Evolutionary conservation across 371 early-diverging fungal genomes (phyloP), one percentile per base, ranked within the genome.

Genomic region (Nematocida minor): DNA sequence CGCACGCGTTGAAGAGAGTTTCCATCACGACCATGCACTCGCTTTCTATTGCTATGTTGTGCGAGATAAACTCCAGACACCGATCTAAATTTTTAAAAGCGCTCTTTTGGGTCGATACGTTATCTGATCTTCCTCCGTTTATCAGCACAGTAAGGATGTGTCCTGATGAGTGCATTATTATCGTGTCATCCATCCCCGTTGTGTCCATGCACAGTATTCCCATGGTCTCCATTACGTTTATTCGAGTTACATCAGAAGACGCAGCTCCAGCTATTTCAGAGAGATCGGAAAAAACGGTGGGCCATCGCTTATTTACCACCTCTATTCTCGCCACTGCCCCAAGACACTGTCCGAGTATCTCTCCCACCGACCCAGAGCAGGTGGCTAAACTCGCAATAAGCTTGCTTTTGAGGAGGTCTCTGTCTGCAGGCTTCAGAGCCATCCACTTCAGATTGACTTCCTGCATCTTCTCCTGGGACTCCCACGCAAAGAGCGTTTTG

Each of bases 401-500:
- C 34, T 64, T 62, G 0, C 20, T 41, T 36, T 66, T 74, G 4
- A 74, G 9, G 16, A 18, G 7, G 3, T 51, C 66, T 29, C 66
- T 62, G 7, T 51, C 66, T 22, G 25, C 22, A 22, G 63, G 66
- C n/a, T 6, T 36, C 7, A 74, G 63, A 22, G 41, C 7, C 27
- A 48, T 48, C 77, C 77, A 74, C 29, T 51, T 49, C 20, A 14
- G 32, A 11, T 49, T 48, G 18, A 74, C 77, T 27, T 63, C 47
- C 16, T 62, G n/a, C 42, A 49, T 49, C 53, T 74, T 74, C 29
- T 63, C 77, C 34, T 38, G 29, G 0, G 77, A 74, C 55, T 74
- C 77, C 77, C 77, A 74, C 20, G 66, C 14, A 40, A 74, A 74
- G 34, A 74, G 66, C 2, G 44, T 74, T 54, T 66, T 74, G 7